phyloP scores from a whole-genome alignment of 345 rosid genomes.

The Moringa oleifera region DNA sequence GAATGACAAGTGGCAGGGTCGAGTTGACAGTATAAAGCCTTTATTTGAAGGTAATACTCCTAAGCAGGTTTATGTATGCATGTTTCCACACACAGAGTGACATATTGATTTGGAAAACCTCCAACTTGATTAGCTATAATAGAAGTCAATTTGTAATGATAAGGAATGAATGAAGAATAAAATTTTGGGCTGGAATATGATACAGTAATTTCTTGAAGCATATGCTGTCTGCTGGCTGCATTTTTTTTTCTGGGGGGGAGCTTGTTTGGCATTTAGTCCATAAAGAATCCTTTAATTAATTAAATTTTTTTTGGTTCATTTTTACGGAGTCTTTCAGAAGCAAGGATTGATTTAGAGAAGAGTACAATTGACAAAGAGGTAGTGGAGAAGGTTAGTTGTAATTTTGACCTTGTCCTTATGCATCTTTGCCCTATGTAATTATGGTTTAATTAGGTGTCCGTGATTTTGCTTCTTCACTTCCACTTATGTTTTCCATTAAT shows the following conservation, averaged over 20 bases:
- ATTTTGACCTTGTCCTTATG: background rate
- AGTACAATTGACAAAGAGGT: conserved; percentile 63
- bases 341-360: conserved; percentile 61
- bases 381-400: conserved; percentile 59
- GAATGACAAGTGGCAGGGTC: conserved; percentile 71
- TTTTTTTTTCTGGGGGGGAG: too few species aligned
- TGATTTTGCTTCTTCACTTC: background rate
- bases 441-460: background rate
- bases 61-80: background rate
- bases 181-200: background rate
- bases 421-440: too few species aligned
- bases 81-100: too few species aligned
- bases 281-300: too few species aligned
- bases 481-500: background rate
- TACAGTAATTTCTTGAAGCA: background rate
- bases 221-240: too few species aligned
- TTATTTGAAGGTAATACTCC: conserved; percentile 68
- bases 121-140: too few species aligned
- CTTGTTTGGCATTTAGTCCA: too few species aligned
- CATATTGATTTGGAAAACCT: too few species aligned
- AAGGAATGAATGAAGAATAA: too few species aligned
- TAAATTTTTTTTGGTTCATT: too few species aligned
- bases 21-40: conserved; percentile 74
- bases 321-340: conserved; percentile 40
- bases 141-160: too few species aligned